Base-by-base conservation (phyloP, 257 asterid genomes). In the Rehmannia glutinosa region DNA sequence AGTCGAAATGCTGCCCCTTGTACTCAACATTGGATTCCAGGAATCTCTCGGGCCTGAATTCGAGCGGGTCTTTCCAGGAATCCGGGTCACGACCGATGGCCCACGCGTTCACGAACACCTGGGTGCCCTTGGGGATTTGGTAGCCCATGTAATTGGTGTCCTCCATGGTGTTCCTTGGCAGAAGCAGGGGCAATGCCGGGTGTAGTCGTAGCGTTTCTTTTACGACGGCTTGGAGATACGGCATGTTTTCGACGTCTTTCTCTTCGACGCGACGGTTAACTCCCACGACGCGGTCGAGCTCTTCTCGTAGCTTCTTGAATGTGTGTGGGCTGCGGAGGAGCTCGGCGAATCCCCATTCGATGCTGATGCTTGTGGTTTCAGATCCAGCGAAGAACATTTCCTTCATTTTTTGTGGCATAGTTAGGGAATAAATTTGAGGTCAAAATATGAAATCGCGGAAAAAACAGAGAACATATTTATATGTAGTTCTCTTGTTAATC, bases 71-170 rank as follows among this genome's bases (percentile, higher is more conserved):
- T n/a, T 70, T 66, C 89, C 89, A 85, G 16, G 27, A 36, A 0
- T 80, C 82, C 11, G 83, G 75, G 71, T 86, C 92, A 35, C 89
- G 80, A 72, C 87, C 87, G 43, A 86, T 86, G 12, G 81, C 83
- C 84, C 84, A 83, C 0, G 82, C 84, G 15, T 86, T 83, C 0
- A 86, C 80, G 7, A 86, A 66, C 5, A 83, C 80, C 73, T 86
- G 88, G 1, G 85, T 86, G 49, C 73, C 72, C 63, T 77, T 64
- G 2, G 87, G 89, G 52, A 86, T 75, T 4, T 47, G 39, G 66
- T 83, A 79, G 0, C 87, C 89, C 73, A 83, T 58, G 80, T 81
- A 83, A 0, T 75, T 69, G 20, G 83, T 77, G 56, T 73, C 79
- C 10, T 80, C 78, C 66, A 74, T 73, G 36, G 89, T 83, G 70